These are phyloP conservation scores for Ganoderma boninense DNA, from an alignment of 1,284 basidiomycete species.

Conservation along the genomic window DNA sequence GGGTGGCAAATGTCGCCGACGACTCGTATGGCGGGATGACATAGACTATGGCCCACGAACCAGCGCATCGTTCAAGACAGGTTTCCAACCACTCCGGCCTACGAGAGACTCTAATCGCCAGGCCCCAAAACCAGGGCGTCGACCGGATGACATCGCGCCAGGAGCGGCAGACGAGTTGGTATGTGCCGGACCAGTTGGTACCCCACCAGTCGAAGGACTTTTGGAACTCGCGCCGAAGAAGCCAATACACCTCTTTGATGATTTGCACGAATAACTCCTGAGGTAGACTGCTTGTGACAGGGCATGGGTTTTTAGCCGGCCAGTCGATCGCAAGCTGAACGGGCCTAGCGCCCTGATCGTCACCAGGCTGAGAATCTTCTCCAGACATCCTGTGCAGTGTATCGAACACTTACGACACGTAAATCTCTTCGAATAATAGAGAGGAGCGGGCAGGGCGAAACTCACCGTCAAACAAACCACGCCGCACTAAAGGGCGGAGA, in stretches of 20 bases:
- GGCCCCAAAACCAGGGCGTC: not conserved
- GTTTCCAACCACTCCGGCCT: not conserved
- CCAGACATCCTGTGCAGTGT: not conserved
- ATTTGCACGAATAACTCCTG: not conserved
- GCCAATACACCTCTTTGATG: not conserved
- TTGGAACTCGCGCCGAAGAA: not conserved
- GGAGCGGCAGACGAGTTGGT: not conserved
- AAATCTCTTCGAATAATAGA: not conserved
- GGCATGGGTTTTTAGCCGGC: not conserved
- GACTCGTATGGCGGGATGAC: not conserved
- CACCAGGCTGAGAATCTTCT: not conserved
- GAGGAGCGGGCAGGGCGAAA: not conserved
- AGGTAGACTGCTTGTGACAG: conserved; percentile 1
- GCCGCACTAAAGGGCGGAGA: no score
- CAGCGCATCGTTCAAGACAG: not conserved
- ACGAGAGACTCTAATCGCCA: not conserved
- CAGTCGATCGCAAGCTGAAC: not conserved
- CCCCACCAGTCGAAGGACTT: not conserved
- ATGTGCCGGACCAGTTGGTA: not conserved
- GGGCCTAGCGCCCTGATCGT: not conserved
- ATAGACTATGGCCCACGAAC: not conserved
- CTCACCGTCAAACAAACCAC: not conserved
- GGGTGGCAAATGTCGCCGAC: not conserved
- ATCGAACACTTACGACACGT: not conserved
- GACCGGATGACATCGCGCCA: not conserved